Conservation (phyloP, 1,139 yeast genomes). For the Diutina catenulata region DNA sequence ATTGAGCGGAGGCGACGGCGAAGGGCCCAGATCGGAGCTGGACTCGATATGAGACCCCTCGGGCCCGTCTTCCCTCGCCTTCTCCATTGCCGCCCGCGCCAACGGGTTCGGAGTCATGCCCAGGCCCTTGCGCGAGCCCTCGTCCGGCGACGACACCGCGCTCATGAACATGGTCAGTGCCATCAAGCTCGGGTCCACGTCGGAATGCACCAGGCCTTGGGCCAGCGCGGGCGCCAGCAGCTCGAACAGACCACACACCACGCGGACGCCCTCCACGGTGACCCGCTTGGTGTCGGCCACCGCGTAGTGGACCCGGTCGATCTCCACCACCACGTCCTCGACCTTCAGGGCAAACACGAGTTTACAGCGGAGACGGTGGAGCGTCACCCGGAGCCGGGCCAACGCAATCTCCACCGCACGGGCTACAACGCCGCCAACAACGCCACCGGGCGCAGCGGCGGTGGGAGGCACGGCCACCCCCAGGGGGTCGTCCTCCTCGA, state of each 20-base stretch:
- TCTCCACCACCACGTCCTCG: conserved; percentile 29
- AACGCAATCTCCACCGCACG: conserved; percentile 61
- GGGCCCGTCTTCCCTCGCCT: too few relatives aligned
- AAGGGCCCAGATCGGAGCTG: too few relatives aligned
- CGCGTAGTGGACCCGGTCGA: conserved; percentile 27
- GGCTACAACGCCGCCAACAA: conserved; percentile 45
- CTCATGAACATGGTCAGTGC: conserved; percentile 5
- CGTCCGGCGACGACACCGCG: too few relatives aligned
- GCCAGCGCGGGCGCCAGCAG: not conserved
- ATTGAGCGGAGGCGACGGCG: too few relatives aligned
- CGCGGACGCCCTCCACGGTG: conserved; percentile 23
- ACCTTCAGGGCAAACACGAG: conserved; percentile 33
- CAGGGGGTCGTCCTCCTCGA: conserved; percentile 14
- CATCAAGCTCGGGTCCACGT: not conserved
- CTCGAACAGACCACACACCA: conserved; percentile 8
- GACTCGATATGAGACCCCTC: too few relatives aligned
- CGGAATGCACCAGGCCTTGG: not conserved
- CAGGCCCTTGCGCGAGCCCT: too few relatives aligned
- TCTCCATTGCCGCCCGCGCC: too few relatives aligned
- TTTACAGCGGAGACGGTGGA: conserved; percentile 33
- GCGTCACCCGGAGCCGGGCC: conserved; percentile 42
- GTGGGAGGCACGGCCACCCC: not conserved
- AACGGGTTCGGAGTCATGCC: too few relatives aligned
- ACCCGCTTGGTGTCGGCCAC: conserved; percentile 34
- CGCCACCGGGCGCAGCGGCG: conserved; percentile 6